Conservation (phyloP, 768 basidiomycete species). For the Astraeus odoratus region DNA sequence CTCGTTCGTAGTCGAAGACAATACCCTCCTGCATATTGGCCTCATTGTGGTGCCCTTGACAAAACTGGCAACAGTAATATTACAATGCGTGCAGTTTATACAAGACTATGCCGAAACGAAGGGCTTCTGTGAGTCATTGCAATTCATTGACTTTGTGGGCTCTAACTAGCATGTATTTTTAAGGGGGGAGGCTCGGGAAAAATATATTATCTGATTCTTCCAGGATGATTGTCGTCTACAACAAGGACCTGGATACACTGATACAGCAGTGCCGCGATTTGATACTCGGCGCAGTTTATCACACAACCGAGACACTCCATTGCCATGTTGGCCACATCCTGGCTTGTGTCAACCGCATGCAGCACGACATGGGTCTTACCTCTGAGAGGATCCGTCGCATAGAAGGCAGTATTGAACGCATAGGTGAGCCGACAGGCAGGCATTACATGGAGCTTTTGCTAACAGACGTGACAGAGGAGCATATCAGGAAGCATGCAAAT, state of each 20-base stretch:
- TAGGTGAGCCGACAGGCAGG: too few species aligned
- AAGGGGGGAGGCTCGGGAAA: neutral
- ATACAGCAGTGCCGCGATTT: neutral
- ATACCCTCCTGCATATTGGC: neutral
- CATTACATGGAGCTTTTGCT: too few species aligned
- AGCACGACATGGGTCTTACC: too few species aligned
- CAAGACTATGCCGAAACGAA: conserved; percentile 18
- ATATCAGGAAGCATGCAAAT: too few species aligned
- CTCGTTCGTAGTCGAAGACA: neutral
- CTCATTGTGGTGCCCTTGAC: conserved; percentile 10
- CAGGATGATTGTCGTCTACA: neutral
- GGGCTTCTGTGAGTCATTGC: conserved; percentile 13
- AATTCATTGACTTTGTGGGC: too few species aligned
- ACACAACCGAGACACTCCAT: too few species aligned
- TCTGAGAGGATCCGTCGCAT: neutral
- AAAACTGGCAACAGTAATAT: neutral
- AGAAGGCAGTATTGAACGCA: neutral
- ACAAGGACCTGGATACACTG: neutral
- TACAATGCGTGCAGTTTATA: conserved; percentile 23
- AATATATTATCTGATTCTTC: neutral
- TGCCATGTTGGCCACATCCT: neutral
- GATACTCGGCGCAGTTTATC: too few species aligned
- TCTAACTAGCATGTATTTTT: neutral
- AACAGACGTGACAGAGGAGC: too few species aligned
- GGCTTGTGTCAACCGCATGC: too few species aligned